Base-by-base conservation (phyloP, 768 basidiomycete genomes). In the Trametopsis cervina region DNA sequence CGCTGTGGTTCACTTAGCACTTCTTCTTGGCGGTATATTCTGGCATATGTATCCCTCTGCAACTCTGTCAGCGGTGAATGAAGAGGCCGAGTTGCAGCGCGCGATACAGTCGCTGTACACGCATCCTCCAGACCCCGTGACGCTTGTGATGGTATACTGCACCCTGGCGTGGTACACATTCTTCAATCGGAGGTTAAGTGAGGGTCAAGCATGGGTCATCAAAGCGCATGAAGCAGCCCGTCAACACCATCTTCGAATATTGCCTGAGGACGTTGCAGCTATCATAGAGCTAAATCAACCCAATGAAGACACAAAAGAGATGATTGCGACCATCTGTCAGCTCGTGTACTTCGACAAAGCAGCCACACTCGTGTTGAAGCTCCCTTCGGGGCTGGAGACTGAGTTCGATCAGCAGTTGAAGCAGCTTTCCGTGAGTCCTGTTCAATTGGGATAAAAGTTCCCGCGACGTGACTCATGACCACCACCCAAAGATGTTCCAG, bases 331-430 rank as follows among this genome's bases (percentile, higher is more conserved):
- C 7, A 35, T 61, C 13, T 51, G 54, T 22, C 58, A 61, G 47
- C 42, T 58, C 15, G 24, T 59, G 38, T 61, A 59, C 44, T 54
- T 58, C 20, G 56, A 61, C 47, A 56, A 55, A 17, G 54, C 54
- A 5, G 54, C 54, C 4, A 36, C 27, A 5, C 48, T 61, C 4
- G 52, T 61, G 12, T 51, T 61, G 20, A 47, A 39, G 12, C 46
- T 53, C 11, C 48, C 53, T 6, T 44, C 47, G 5, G 35, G 55
- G 9, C 36, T 59, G 10, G 47, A 45, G 13, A 17, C 40, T 10
- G 49, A 51, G n/a, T 57, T 53, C 38, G 56, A 59, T 36, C 53
- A 50, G 3, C 51, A 54, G 20, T 42, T 60, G 43, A 49, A 48
- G 24, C 26, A 41, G 1, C 47, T 58, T 21, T 39, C 55, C 12